phyloP scores from a whole-genome alignment of 805 yeast species.

The Wickerhamiella domercqiae region DNA sequence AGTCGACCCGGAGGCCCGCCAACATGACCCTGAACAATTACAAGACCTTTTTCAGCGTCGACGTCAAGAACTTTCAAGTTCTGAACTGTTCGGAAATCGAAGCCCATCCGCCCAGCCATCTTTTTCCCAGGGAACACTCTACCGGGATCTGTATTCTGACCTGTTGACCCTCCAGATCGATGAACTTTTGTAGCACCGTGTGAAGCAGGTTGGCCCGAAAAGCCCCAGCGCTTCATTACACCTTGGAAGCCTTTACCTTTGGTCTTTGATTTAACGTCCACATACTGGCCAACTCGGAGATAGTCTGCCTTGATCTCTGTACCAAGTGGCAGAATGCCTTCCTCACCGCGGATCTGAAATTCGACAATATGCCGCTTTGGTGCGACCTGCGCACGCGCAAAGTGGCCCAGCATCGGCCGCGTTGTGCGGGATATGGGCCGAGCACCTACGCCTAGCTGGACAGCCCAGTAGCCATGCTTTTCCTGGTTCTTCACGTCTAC shows the following conservation, averaged over 20 bases:
- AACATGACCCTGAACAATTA: slow-evolving; percentile 76
- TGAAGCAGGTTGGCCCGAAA: slow-evolving; percentile 76
- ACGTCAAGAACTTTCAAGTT: slow-evolving; percentile 64
- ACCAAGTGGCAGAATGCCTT: slow-evolving; percentile 61
- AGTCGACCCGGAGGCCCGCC: slow-evolving; percentile 74
- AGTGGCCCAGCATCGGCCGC: slow-evolving; percentile 58
- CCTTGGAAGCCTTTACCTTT: slow-evolving; percentile 97
- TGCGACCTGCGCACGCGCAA: slow-evolving; percentile 60
- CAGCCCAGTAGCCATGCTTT: slow-evolving; percentile 72
- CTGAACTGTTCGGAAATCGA: slow-evolving; percentile 52
- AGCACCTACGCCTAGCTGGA: slow-evolving; percentile 73
- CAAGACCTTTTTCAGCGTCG: slow-evolving; percentile 65
- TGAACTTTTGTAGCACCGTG: slow-evolving; percentile 93
- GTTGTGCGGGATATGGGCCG: slow-evolving; percentile 47
- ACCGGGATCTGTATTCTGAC: slow-evolving; percentile 91
- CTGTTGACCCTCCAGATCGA: slow-evolving; percentile 94
- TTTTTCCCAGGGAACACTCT: slow-evolving; percentile 92
- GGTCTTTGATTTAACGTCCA: slow-evolving; percentile 62
- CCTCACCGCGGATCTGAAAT: slow-evolving; percentile 56
- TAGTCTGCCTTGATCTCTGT: slow-evolving; percentile 69
- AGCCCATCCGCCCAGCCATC: slow-evolving; percentile 98
- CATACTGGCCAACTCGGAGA: slow-evolving; percentile 66
- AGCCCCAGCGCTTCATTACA: slow-evolving; percentile 92
- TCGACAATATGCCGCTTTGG: slow-evolving; percentile 68
- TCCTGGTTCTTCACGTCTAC: slow-evolving; percentile 50